Conservation (phyloP, 1,139 yeast genomes). For the Martiniozyma asiatica region DNA sequence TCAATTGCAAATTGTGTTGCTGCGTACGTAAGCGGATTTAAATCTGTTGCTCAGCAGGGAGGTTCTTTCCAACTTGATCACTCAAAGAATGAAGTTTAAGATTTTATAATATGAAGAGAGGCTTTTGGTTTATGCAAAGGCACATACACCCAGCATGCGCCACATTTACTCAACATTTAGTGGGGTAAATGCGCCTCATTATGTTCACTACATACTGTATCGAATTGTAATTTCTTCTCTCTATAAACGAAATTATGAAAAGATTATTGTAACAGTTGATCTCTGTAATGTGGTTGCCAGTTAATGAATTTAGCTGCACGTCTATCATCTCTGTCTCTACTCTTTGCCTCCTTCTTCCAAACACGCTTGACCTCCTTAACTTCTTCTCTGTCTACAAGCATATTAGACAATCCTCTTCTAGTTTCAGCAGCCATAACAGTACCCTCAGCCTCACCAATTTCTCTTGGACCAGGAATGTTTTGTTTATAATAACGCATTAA, state of each 20-base stretch:
- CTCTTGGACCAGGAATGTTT: slow-evolving; percentile 63
- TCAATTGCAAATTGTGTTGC: slow-evolving; percentile 4
- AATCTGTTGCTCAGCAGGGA: too few species aligned
- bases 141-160: not conserved
- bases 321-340: slow-evolving; percentile 62
- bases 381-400: slow-evolving; percentile 33
- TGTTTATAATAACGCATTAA: slow-evolving; percentile 79
- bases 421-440: slow-evolving; percentile 90
- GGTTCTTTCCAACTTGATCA: too few species aligned
- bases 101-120: too few species aligned
- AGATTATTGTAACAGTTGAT: slow-evolving; percentile 66
- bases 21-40: too few species aligned
- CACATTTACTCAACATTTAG: not conserved
- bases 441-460: slow-evolving; percentile 79
- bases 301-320: slow-evolving; percentile 73
- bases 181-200: too few species aligned
- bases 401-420: slow-evolving; percentile 48
- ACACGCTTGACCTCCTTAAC: slow-evolving; percentile 57
- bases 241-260: too few species aligned
- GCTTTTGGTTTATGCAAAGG: too few species aligned
- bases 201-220: too few species aligned
- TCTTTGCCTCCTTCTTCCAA: slow-evolving; percentile 62
- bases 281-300: slow-evolving; percentile 85
- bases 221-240: too few species aligned
- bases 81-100: too few species aligned